Evolutionary conservation across 768 basidiomycete genomes (phyloP).

Genomic region (Calocera cornea): DNA sequence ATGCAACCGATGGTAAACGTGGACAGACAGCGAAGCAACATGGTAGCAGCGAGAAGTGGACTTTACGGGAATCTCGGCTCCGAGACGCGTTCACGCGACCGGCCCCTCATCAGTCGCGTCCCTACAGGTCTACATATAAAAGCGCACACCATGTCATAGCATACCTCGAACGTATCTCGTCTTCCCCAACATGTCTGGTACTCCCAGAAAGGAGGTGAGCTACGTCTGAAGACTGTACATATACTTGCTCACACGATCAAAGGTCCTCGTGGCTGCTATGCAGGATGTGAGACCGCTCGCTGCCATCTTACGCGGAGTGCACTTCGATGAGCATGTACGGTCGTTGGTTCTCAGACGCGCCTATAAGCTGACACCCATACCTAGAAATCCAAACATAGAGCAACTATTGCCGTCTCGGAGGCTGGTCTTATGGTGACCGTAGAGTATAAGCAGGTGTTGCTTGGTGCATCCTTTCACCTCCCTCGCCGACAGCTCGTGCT

Average conservation of each 20-base stretch:
- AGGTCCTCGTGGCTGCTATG: constrained; percentile 25
- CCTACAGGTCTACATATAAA: neutral
- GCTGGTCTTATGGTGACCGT: constrained; percentile 64
- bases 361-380: constrained; percentile 7
- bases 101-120: neutral
- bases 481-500: neutral
- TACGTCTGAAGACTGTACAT: neutral
- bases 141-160: neutral
- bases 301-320: constrained; percentile 65
- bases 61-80: no score
- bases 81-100: no score
- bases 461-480: constrained; percentile 39
- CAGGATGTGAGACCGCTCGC: constrained; percentile 69
- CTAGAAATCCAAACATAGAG: constrained; percentile 40
- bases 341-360: neutral
- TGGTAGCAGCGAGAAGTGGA: no score
- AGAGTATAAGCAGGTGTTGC: constrained; percentile 69
- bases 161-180: neutral
- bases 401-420: constrained; percentile 54
- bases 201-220: neutral
- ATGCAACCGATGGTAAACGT: no score
- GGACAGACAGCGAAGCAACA: no score
- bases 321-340: constrained; percentile 31
- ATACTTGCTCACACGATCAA: neutral
- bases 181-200: neutral